A percentile compares a stretch with the other conserved stretches of the same genome.
Evolutionary conservation across 768 basidiomycete genomes (phyloP).

Genomic region (Auriscalpium orientale): DNA sequence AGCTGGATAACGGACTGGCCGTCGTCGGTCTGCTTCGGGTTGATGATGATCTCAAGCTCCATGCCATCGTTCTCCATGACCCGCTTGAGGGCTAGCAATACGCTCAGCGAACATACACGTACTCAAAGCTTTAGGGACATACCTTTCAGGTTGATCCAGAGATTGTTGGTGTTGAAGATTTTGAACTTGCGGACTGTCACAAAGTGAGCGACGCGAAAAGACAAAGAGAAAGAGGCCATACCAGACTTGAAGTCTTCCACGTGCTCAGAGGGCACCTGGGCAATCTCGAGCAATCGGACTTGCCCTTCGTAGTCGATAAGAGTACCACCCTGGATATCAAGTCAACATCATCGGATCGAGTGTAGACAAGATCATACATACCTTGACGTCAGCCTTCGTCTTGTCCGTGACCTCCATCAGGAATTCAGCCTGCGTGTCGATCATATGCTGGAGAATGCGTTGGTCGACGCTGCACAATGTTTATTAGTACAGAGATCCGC

Average conservation of each 20-base stretch:
- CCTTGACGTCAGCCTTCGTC: slow-evolving; percentile 79
- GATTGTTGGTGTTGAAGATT: slow-evolving; percentile 85
- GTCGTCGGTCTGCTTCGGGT: slow-evolving; percentile 80
- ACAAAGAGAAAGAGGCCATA: slow-evolving; percentile 19
- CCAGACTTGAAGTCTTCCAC: slow-evolving; percentile 90
- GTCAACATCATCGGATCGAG: not conserved
- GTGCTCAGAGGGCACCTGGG: slow-evolving; percentile 90
- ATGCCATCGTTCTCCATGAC: slow-evolving; percentile 82
- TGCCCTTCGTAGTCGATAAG: slow-evolving; percentile 88
- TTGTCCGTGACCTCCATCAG: slow-evolving; percentile 96
- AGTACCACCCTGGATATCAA: slow-evolving; percentile 57
- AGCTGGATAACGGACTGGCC: slow-evolving; percentile 73
- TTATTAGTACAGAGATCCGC: not conserved
- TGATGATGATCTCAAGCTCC: slow-evolving; percentile 94
- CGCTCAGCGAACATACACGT: not conserved
- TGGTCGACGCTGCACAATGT: slow-evolving; percentile 15
- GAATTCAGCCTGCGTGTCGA: slow-evolving; percentile 75
- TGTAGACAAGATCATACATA: slow-evolving; percentile 6
- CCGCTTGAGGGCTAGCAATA: slow-evolving; percentile 67
- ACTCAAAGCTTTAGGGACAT: slow-evolving; percentile 9
- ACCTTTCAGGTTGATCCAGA: slow-evolving; percentile 77
- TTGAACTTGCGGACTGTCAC: slow-evolving; percentile 77
- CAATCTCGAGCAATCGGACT: slow-evolving; percentile 85
- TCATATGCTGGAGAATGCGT: slow-evolving; percentile 81
- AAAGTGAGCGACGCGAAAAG: slow-evolving; percentile 1